Evolutionary conservation across 768 basidiomycete species (phyloP), one percentile per base, ranked within the genome.

Genomic region (Lactifluus piperatus): DNA sequence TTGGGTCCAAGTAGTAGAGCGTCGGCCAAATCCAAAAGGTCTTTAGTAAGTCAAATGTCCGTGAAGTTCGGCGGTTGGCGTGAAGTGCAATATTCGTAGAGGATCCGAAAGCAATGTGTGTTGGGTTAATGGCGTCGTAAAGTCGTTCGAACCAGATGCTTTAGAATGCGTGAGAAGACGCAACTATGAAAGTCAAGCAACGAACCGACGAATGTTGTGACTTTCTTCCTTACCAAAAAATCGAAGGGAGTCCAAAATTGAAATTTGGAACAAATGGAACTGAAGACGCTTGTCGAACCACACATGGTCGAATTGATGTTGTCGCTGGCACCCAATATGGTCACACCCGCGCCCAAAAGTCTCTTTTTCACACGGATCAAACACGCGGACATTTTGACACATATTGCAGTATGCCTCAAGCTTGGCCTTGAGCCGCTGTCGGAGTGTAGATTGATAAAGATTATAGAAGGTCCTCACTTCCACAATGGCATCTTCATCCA

Each of bases 131-230:
- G 34, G 30, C n/a, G 7, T 63, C 61, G 36, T 58, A 57, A 22
- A 64, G 53, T 29, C 63, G 60, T 26, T 62, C 62, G 13, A 58
- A 16, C 63, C 58, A 61, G 27, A 52, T 52, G 5, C 62, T 63
- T 54, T 26, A 46, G 44, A 37, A n/a, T 10, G 5, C 14, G 50
- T 6, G 18, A 7, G 18, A 4, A 29, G n/a, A 43, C 7, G 11
- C 5, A 4, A 8, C 6, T n/a, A 44, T 10, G 22, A 24, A 46
- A 32, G n/a, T 22, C 18, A 26, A 30, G 5, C 14, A 26, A 46
- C 59, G 27, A 34, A 56, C 60, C 54, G 44, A 32, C 4, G 14
- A 27, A 34, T n/a, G n/a, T 14, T 16, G 26, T 14, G 30, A 11
- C 41, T 30, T 26, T 20, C 8, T 18, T 24, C 48, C 3, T 13